phyloP scores from a whole-genome alignment of 208 protist genomes.

The Trypanosoma grayi region DNA sequence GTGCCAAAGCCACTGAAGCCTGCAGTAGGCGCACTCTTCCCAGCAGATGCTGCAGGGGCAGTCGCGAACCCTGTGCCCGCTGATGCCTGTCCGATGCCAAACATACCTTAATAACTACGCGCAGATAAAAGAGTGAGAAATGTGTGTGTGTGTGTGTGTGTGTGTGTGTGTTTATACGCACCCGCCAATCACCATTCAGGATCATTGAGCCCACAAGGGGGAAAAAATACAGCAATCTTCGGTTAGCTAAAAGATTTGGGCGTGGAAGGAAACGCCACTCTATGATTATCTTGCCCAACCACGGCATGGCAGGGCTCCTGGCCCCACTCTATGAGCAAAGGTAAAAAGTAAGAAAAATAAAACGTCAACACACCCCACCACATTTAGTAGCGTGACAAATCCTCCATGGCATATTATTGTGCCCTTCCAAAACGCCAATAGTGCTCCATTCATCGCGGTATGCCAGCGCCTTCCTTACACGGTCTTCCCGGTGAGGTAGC shows the following conservation, averaged over 20 bases:
- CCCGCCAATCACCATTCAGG: no score
- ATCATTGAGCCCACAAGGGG: no score
- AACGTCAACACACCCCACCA: background rate
- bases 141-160: background rate
- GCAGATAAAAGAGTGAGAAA: background rate
- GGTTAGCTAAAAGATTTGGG: no score
- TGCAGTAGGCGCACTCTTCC: conserved; percentile 4
- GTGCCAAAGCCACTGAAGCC: conserved; percentile 35
- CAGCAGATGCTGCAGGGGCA: conserved; percentile 3
- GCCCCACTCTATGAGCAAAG: background rate
- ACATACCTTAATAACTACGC: conserved; percentile 9
- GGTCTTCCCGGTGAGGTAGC: conserved; percentile 20
- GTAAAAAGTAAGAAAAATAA: background rate
- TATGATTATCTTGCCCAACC: background rate
- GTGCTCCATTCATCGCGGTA: conserved; percentile 23
- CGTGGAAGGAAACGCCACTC: background rate
- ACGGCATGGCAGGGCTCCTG: background rate
- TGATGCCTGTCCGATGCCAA: conserved; percentile 11
- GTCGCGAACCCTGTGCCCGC: conserved; percentile 2
- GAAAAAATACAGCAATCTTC: no score
- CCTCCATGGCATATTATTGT: background rate
- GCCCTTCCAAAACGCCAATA: background rate
- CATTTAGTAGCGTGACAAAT: background rate
- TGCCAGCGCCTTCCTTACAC: conserved; percentile 15
- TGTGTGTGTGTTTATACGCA: background rate